These are phyloP conservation scores for Penicillium sp. DNA, from an alignment of 2,329 filamentous ascomycete species.

Conservation along the genomic window DNA sequence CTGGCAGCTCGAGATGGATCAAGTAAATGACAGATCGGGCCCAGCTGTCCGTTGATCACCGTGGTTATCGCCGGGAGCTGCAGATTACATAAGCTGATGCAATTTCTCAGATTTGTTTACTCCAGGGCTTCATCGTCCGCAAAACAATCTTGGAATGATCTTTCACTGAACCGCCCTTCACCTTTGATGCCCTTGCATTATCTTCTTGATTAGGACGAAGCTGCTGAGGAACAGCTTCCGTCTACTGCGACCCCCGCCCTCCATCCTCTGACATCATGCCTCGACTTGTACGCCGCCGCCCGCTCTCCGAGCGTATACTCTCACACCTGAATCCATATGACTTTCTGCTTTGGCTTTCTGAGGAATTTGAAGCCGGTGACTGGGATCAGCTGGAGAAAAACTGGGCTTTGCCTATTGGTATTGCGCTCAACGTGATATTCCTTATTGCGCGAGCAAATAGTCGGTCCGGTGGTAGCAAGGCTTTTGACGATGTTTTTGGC, in stretches of 20 bases:
- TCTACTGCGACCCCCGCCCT: not conserved
- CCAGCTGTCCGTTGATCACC: slow-evolving; percentile 16
- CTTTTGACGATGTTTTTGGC: slow-evolving; percentile 79
- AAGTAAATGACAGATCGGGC: slow-evolving; percentile 6
- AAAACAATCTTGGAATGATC: not conserved
- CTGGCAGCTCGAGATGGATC: slow-evolving; percentile 1
- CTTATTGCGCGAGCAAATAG: slow-evolving; percentile 80
- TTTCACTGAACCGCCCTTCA: not conserved
- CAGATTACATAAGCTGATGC: slow-evolving; percentile 24
- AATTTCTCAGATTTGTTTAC: slow-evolving; percentile 14
- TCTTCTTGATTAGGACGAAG: slow-evolving; percentile 11
- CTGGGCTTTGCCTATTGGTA: slow-evolving; percentile 72
- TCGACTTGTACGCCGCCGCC: slow-evolving; percentile 75
- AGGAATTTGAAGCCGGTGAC: slow-evolving; percentile 87
- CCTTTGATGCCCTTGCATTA: slow-evolving; percentile 13
- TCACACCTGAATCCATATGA: slow-evolving; percentile 83
- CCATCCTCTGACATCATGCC: slow-evolving; percentile 59
- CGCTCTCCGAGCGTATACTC: slow-evolving; percentile 77
- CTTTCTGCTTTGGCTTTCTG: slow-evolving; percentile 84
- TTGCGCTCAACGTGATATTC: slow-evolving; percentile 75
- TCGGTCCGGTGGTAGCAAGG: slow-evolving; percentile 49
- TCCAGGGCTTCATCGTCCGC: slow-evolving; percentile 3
- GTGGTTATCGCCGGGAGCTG: slow-evolving; percentile 24
- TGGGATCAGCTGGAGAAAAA: slow-evolving; percentile 76
- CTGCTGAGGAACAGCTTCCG: slow-evolving; percentile 22